Evolutionary conservation across 2,329 filamentous ascomycete species (phyloP), one percentile per base, ranked within the genome.

Genomic region (Rhytidhysteron rufulum): DNA sequence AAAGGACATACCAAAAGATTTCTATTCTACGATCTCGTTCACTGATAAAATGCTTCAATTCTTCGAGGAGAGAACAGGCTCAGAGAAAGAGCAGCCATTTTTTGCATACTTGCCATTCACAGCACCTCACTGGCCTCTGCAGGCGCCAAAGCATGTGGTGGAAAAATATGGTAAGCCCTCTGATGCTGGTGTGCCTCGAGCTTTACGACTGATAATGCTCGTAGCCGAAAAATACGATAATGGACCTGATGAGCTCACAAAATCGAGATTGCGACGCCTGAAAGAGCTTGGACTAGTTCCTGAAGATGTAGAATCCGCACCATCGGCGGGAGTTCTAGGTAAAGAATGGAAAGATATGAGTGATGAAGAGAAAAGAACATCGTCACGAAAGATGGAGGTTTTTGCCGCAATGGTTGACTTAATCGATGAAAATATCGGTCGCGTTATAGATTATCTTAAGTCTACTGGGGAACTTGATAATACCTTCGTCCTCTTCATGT

Each of bases 301-400:
- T 7, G 21, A 31, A 16, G 35, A 31, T 29, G 36, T 58, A 2
- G 44, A 55, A 6, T 39, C 45, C 15, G 37, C 43, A 15, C 40
- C 47, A 20, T 49, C 48, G 7, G 38, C 44, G 4, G 47, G 53
- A 2, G 49, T 57, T 33, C 41, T 50, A 18, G 46, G 55, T 6
- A 46, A 42, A 19, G 39, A 45, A 9, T 54, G 49, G 55, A 41
- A 50, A 13, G 36, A 47, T 4, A 40, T 56, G 7, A 37, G 44
- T 10, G 41, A 54, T 1, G 61, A 68, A 4, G 65, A 71, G 45
- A 62, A 68, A 48, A 61, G 62, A 32, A 58, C 63, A 15, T 71
- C 68, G 1, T 55, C 58, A 17, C 50, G 56, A 6, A 55, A 54
- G 11, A 67, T 67, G 63, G 62, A 67, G 40, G 47, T 55, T 2